Base-by-base conservation (phyloP, 176 grass and related monocot species). In the Musa troglodytarum region DNA sequence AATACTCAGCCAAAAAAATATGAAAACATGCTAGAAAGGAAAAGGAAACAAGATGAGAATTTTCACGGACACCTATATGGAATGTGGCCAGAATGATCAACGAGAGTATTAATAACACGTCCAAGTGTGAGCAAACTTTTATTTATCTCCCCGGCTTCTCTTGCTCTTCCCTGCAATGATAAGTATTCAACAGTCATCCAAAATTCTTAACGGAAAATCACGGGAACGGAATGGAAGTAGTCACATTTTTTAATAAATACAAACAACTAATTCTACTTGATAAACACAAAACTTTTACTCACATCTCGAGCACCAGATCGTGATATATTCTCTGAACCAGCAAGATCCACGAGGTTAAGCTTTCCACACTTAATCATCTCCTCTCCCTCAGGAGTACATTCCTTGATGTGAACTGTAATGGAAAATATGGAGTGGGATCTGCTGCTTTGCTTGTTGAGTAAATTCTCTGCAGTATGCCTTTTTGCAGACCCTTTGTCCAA, bases 391-490 rank as follows among this genome's bases (percentile, higher is more conserved):
- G 78, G 84, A 61, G 92, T 92, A 67, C 76, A 85, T 76, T 96
- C 92, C 81, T 95, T 95, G 10, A 90, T 88, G 71, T 95, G 92
- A 85, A 95, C 90, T 15, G 92, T 88, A 70, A 95, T 88, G 12
- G 87, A 90, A 79, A 95, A 86, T 54, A 95, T 82, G n/a, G 92
- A 96, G 23, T 96, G 92, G 13, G 92, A 96, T 70, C 92, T 86
- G 85, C 92, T 96, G 49, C 92, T 96, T 72, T 96, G 92, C 79
- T 96, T 96, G 86, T 96, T 96, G 25, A 96, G 85, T 8, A 96
- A 81, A 68, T 89, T 96, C 76, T 96, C 92, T 53, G 84, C 89
- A 3, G 92, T 92, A 63, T 78, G 86, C 54, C 89, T 89, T 73
- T 92, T 96, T 59, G 89, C 79, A 69, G 89, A 89, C 17, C 92